Conservation (phyloP, 441 rosid species). For the Viola pubescens region DNA sequence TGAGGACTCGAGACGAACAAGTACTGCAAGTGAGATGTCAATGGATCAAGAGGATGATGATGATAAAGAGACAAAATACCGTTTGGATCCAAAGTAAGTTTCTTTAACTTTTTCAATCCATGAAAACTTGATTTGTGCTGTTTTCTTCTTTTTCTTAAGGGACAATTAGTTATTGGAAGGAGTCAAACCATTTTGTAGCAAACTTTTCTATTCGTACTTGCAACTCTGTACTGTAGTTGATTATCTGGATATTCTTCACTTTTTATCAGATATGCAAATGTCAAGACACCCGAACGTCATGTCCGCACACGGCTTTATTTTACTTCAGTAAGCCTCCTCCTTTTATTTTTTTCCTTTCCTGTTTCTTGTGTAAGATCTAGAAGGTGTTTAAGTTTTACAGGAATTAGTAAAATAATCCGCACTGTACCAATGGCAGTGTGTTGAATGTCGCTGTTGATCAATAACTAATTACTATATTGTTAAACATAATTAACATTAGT, state of each 20-base stretch:
- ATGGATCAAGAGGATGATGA: constrained; percentile 89
- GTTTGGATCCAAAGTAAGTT: constrained; percentile 86
- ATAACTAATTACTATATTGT: no score
- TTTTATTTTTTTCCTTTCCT: no score
- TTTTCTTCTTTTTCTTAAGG: no score
- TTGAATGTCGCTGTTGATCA: no score
- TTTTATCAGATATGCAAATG: constrained; percentile 82
- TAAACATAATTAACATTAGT: no score
- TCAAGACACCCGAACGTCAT: constrained; percentile 97
- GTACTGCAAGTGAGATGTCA: constrained; percentile 55
- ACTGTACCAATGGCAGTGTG: no score
- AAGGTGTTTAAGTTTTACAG: no score
- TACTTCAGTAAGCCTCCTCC: constrained; percentile 70
- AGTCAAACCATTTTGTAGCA: neutral
- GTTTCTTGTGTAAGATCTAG: no score
- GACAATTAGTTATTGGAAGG: no score
- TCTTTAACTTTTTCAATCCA: neutral
- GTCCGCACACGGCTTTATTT: constrained; percentile 98
- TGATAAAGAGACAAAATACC: constrained; percentile 93
- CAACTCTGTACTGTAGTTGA: constrained; percentile 10
- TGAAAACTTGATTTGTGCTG: no score
- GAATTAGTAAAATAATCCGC: no score
- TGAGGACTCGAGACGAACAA: constrained; percentile 64
- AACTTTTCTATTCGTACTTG: constrained; percentile 8
- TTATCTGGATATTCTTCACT: constrained; percentile 10